These are phyloP conservation scores for Durusdinium trenchii DNA, from an alignment of 73 alveolate genomes.

Conservation along the genomic window DNA sequence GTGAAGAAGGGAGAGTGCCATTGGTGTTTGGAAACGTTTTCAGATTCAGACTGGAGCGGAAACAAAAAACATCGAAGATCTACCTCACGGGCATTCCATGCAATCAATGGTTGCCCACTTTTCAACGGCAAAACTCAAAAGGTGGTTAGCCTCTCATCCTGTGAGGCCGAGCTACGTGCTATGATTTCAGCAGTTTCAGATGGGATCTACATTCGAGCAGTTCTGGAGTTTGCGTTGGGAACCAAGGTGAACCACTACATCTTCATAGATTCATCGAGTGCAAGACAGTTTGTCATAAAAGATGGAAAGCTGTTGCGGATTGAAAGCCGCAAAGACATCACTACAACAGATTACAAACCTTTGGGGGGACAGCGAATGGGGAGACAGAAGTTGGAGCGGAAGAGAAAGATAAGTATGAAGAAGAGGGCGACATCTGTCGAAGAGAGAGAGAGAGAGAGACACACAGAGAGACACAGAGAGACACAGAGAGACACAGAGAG, in stretches of 20 bases:
- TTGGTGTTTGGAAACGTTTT: neutral
- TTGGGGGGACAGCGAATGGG: too few species aligned
- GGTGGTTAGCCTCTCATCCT: neutral
- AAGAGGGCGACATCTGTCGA: too few species aligned
- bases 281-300: neutral
- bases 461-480: too few species aligned
- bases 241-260: neutral
- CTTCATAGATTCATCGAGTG: neutral
- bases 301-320: too few species aligned
- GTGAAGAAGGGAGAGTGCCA: neutral
- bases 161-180: neutral
- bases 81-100: neutral
- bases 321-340: too few species aligned
- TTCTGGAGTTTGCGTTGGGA: neutral
- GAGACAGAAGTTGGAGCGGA: too few species aligned
- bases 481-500: too few species aligned
- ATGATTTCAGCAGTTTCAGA: neutral
- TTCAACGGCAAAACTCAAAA: neutral
- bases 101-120: neutral
- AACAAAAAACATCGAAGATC: neutral
- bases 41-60: neutral
- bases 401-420: too few species aligned
- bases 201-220: neutral
- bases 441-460: too few species aligned
- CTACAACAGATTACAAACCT: too few species aligned